phyloP scores from a whole-genome alignment of 129 eudicot genomes.

The Flaveria bidentis region DNA sequence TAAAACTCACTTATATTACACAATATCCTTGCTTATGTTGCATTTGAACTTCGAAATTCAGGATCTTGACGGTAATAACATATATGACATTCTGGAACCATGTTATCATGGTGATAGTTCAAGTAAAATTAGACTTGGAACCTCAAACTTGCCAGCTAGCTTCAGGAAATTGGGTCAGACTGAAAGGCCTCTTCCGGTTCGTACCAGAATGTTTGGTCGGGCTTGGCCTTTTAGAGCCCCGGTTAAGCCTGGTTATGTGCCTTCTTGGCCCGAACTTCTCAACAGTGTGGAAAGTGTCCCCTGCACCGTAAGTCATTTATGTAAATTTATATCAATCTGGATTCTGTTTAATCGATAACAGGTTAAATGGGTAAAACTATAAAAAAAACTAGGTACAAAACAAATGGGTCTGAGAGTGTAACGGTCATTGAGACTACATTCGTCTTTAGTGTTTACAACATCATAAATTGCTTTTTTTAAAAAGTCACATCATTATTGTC shows the following conservation, averaged over 20 bases:
- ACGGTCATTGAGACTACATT: too few species aligned
- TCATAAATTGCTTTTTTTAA: too few species aligned
- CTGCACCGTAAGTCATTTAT: conserved; percentile 64
- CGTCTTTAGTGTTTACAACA: too few species aligned
- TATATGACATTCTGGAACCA: conserved; percentile 88
- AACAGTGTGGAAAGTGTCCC: conserved; percentile 54
- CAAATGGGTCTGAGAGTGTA: neutral
- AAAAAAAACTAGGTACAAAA: neutral
- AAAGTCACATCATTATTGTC: too few species aligned
- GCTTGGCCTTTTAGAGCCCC: conserved; percentile 99
- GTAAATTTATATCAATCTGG: neutral
- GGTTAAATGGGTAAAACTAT: neutral
- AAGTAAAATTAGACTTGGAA: conserved; percentile 35
- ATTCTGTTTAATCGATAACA: neutral
- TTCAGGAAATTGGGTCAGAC: conserved; percentile 88
- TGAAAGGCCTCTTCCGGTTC: conserved; percentile 82
- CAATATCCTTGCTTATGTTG: conserved; percentile 6
- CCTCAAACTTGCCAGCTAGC: conserved; percentile 64
- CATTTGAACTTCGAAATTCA: conserved; percentile 25
- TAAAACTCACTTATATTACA: neutral
- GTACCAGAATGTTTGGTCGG: conserved; percentile 96
- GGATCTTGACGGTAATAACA: conserved; percentile 64
- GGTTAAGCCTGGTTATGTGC: conserved; percentile 82
- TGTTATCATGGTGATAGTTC: conserved; percentile 67
- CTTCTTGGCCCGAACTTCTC: conserved; percentile 90